phyloP scores from a whole-genome alignment of 306 rosid species.

The Citrullus colocynthis region DNA sequence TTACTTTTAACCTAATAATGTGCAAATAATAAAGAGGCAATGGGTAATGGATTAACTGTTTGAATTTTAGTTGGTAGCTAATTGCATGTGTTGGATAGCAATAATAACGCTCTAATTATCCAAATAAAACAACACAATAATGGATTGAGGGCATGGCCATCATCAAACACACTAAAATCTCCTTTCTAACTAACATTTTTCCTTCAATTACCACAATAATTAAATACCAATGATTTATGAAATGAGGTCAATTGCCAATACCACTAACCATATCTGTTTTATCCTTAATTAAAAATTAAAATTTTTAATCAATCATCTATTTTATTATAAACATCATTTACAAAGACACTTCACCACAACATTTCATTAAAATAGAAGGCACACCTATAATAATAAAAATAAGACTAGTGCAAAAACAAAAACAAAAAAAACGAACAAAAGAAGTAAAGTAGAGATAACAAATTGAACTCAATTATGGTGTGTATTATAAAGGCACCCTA shows the following conservation, averaged over 20 bases:
- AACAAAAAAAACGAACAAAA: too few relatives aligned
- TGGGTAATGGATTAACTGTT: too few relatives aligned
- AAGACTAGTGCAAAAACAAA: too few relatives aligned
- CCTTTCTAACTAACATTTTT: not conserved
- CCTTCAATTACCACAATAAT: not conserved
- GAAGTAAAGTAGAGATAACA: too few relatives aligned
- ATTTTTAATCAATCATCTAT: not conserved
- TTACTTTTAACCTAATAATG: too few relatives aligned
- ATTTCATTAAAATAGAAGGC: not conserved
- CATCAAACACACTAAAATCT: not conserved
- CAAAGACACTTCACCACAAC: slow-evolving; percentile 2
- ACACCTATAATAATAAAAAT: too few relatives aligned
- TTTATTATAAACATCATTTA: not conserved
- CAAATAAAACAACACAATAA: not conserved
- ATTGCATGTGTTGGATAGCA: slow-evolving; percentile 6
- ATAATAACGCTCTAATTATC: not conserved
- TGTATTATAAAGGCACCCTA: too few relatives aligned
- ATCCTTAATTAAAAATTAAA: not conserved
- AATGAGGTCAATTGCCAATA: not conserved
- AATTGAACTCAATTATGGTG: too few relatives aligned
- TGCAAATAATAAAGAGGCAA: too few relatives aligned
- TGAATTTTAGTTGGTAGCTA: not conserved
- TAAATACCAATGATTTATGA: not conserved
- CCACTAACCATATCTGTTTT: not conserved
- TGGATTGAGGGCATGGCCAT: not conserved